These are phyloP conservation scores for Metschnikowia arizonensis DNA, from an alignment of 805 yeast genomes.

Conservation along the genomic window DNA sequence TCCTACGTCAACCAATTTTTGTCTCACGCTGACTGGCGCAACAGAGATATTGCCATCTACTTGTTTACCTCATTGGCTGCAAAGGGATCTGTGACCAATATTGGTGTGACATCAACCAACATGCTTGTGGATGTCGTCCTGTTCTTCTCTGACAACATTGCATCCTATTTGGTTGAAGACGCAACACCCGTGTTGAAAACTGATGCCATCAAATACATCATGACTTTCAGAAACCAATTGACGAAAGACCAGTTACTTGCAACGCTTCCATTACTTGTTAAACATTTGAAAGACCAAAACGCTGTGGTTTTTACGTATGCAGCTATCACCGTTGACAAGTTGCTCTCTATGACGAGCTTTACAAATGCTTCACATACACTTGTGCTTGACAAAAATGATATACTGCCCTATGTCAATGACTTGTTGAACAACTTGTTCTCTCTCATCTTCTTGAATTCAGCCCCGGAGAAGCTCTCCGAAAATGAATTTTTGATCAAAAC, in stretches of 20 bases:
- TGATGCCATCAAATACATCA: constrained; percentile 89
- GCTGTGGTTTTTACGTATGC: constrained; percentile 91
- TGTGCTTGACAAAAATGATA: constrained; percentile 69
- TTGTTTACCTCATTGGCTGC: constrained; percentile 87
- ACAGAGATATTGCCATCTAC: constrained; percentile 82
- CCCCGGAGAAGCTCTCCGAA: constrained; percentile 89
- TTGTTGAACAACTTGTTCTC: constrained; percentile 63
- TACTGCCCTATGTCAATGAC: constrained; percentile 56
- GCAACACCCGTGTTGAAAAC: constrained; percentile 78
- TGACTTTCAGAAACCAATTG: constrained; percentile 86
- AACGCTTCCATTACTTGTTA: constrained; percentile 72
- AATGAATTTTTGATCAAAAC: constrained; percentile 91
- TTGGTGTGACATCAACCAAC: constrained; percentile 87
- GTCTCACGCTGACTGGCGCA: constrained; percentile 62
- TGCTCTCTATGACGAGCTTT: constrained; percentile 69
- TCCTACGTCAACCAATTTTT: constrained; percentile 66
- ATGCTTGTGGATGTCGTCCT: constrained; percentile 78
- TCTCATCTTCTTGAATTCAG: constrained; percentile 49
- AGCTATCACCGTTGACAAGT: constrained; percentile 86
- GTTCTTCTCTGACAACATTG: constrained; percentile 77
- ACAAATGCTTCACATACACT: constrained; percentile 47
- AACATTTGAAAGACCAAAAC: constrained; percentile 53
- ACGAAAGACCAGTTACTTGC: constrained; percentile 78
- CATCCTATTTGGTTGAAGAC: constrained; percentile 66
- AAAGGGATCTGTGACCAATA: constrained; percentile 79